A percentile compares a stretch with the other conserved stretches of the same genome.
These are phyloP conservation scores for Mytilinidion resinicola DNA, from an alignment of 495 filamentous ascomycete genomes.

Conservation along the genomic window DNA sequence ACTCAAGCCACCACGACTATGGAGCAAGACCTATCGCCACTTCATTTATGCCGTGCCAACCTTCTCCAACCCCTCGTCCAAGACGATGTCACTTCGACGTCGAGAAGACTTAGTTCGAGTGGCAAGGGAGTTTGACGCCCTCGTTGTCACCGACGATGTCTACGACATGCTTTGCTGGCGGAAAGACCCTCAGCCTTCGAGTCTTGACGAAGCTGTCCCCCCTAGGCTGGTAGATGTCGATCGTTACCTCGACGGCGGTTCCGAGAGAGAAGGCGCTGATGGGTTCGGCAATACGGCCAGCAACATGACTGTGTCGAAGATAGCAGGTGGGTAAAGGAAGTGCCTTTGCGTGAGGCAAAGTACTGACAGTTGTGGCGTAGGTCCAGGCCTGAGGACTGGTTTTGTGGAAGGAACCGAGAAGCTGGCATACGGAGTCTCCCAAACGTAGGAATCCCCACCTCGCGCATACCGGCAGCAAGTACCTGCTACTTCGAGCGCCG, in stretches of 20 bases:
- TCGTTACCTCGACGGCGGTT: slow-evolving; percentile 49
- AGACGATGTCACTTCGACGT: slow-evolving; percentile 59
- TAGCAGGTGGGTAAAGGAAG: slow-evolving; percentile 42
- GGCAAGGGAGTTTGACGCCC: slow-evolving; percentile 66
- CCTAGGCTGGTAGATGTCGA: slow-evolving; percentile 77
- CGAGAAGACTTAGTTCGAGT: slow-evolving; percentile 57
- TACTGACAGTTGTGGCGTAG: no score
- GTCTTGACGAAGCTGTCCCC: slow-evolving; percentile 43
- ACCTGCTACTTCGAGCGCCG: no score
- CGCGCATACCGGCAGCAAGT: neutral
- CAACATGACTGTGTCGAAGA: slow-evolving; percentile 82
- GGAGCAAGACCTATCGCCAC: slow-evolving; percentile 68
- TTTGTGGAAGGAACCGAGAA: slow-evolving; percentile 72
- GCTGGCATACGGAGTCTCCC: slow-evolving; percentile 59
- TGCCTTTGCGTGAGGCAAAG: no score
- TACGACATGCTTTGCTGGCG: slow-evolving; percentile 84
- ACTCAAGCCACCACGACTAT: slow-evolving; percentile 26
- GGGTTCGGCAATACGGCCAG: slow-evolving; percentile 68
- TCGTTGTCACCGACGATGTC: slow-evolving; percentile 82
- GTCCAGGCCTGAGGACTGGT: slow-evolving; percentile 69
- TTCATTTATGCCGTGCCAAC: slow-evolving; percentile 80
- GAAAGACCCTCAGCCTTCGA: slow-evolving; percentile 25
- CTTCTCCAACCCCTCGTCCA: slow-evolving; percentile 73
- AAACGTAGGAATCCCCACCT: slow-evolving; percentile 45
- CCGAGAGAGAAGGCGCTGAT: slow-evolving; percentile 37